A percentile compares a stretch with the other conserved stretches of the same genome.
Evolutionary conservation across 2,329 filamentous ascomycete species (phyloP).

Genomic region (Fusarium luffae): DNA sequence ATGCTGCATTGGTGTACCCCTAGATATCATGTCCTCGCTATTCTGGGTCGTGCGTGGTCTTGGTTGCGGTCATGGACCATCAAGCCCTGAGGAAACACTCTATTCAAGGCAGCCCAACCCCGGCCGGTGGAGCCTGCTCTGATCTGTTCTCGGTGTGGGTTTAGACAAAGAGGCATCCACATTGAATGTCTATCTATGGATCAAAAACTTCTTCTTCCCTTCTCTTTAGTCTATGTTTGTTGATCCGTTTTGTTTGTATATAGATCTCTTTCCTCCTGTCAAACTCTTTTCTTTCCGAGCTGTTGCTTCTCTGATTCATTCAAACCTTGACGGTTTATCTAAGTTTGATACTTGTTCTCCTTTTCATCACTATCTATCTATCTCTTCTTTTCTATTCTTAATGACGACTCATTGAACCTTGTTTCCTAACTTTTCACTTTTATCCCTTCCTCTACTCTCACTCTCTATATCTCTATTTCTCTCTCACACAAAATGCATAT

Average conservation of each 20-base stretch:
- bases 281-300: slow-evolving; percentile 11
- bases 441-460: neutral
- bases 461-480: neutral
- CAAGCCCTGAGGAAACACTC: slow-evolving; percentile 26
- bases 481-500: slow-evolving; percentile 38
- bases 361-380: neutral
- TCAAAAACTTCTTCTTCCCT: slow-evolving; percentile 20
- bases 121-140: slow-evolving; percentile 21
- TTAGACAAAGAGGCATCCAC: slow-evolving; percentile 39
- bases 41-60: slow-evolving; percentile 26
- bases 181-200: neutral
- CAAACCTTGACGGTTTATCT: slow-evolving; percentile 20
- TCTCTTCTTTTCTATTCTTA: neutral
- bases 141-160: slow-evolving; percentile 21
- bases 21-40: slow-evolving; percentile 16
- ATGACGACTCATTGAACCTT: slow-evolving; percentile 18
- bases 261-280: slow-evolving; percentile 22
- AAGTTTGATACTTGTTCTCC: slow-evolving; percentile 1
- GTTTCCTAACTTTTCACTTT: neutral
- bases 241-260: slow-evolving; percentile 29
- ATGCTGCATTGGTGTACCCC: slow-evolving; percentile 34
- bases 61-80: slow-evolving; percentile 26
- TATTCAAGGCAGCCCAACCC: slow-evolving; percentile 33
- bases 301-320: slow-evolving; percentile 31
- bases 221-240: neutral